A percentile compares a stretch with the other conserved stretches of the same genome.
phyloP scores from a whole-genome alignment of 1,284 basidiomycete species.

The Sporisorium scitamineum region DNA sequence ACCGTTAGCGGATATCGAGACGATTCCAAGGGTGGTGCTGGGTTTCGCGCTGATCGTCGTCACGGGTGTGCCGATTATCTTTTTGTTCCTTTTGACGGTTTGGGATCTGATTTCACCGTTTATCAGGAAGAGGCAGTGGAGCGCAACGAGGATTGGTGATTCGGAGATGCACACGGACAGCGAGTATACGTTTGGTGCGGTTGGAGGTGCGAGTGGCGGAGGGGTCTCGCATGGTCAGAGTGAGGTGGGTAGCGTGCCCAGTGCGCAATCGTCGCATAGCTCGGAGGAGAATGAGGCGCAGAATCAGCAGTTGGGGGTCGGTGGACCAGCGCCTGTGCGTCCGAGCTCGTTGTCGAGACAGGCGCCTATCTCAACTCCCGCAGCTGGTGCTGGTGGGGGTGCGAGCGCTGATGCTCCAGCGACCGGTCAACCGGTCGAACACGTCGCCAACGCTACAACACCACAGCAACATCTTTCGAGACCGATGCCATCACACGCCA shows the following conservation, averaged over 20 bases:
- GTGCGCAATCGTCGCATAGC: constrained; percentile 8
- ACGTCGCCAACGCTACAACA: background rate
- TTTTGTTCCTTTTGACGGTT: constrained; percentile 59
- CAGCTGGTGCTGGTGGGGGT: background rate
- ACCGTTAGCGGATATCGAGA: constrained; percentile 55
- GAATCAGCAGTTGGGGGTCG: background rate
- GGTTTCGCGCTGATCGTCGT: constrained; percentile 65
- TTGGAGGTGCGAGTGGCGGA: constrained; percentile 16
- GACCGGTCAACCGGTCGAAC: constrained; percentile 13
- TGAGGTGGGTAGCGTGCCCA: constrained; percentile 9
- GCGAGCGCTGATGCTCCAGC: background rate
- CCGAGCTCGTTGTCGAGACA: constrained; percentile 15
- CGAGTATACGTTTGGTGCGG: constrained; percentile 31
- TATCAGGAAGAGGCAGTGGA: constrained; percentile 45
- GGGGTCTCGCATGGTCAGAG: background rate
- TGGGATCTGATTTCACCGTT: constrained; percentile 58
- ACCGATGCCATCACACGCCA: constrained; percentile 21
- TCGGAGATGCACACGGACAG: constrained; percentile 21
- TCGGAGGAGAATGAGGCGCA: constrained; percentile 12
- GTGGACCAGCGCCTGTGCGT: background rate
- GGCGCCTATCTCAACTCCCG: background rate
- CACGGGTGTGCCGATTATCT: constrained; percentile 62
- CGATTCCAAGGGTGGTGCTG: constrained; percentile 66
- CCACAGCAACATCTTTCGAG: constrained; percentile 4
- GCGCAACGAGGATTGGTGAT: constrained; percentile 34